Base-by-base conservation (phyloP, 2,329 filamentous ascomycete genomes). In the Talaromyces marneffei region DNA sequence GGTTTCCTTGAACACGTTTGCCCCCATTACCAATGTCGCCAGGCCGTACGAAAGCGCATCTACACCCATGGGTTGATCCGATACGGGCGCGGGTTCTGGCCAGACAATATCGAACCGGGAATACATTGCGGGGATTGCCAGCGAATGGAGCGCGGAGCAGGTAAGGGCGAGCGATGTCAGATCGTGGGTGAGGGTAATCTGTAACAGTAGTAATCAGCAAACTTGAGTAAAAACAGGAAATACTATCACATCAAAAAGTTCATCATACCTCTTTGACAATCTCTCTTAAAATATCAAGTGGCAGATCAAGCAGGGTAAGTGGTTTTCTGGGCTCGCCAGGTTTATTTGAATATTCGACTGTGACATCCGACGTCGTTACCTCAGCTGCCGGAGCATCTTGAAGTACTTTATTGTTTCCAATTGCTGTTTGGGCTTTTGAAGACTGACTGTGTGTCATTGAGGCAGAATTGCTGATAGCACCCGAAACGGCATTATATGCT, bases 31-130 rank as follows among this genome's bases (percentile, higher is more conserved):
- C 62, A 94, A 79, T 0, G 91, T 94, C 12, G 90, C 86, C 20
- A 94, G 79, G 5, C 91, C 90, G 71, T 91, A 93, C 0, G 90
- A 92, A 50, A 94, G 83, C 40, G 90, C 90, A 77, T 94, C 90
- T 31, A 94, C 90, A 61, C 87, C 88, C 42, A 86, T 86, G 46
- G 87, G 82, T 59, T 87, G 86, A 67, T 89, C 85, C 1, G 83
- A 79, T 8, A 85, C 81, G 7, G 83, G 79, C 65, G 83, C 82
- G 33, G 84, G 85, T 69, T 93, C 90, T 0, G 90, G 90, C 91
- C 91, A 94, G 44, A 93, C 88, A 65, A 94, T 94, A 70, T 94
- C 90, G 74, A 94, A 94, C 63, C 89, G 85, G 18, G 88, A 89
- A 77, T 94, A 94, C 66, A 94, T 91, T 68, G 87, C 85, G 18